These are phyloP conservation scores for Xylaria sp. DNA, from an alignment of 2,329 filamentous ascomycete species.

Conservation along the genomic window DNA sequence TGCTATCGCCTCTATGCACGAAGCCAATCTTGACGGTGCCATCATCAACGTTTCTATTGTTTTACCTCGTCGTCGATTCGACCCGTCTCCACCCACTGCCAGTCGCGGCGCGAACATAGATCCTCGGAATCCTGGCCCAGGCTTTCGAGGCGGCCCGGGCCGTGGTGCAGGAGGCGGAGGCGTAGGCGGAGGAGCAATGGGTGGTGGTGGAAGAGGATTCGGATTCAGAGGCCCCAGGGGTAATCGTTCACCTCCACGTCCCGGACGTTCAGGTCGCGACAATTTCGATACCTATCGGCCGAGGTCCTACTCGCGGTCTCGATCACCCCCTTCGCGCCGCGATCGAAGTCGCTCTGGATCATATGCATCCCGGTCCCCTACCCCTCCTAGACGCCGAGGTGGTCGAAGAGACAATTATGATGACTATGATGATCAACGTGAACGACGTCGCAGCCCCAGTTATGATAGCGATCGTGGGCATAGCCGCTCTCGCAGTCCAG, in stretches of 20 bases:
- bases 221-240: constrained; percentile 41
- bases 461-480: constrained; percentile 51
- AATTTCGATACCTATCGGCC: constrained; percentile 65
- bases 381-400: constrained; percentile 42
- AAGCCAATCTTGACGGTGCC: constrained; percentile 88
- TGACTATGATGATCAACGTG: constrained; percentile 43
- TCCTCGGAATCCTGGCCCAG: constrained; percentile 54
- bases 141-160: constrained; percentile 39
- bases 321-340: constrained; percentile 45
- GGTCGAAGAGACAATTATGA: constrained; percentile 42
- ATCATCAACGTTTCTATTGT: constrained; percentile 88
- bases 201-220: constrained; percentile 41
- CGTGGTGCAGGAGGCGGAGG: constrained; percentile 42
- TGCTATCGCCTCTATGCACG: constrained; percentile 96
- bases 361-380: constrained; percentile 43
- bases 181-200: constrained; percentile 42
- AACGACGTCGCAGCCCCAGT: constrained; percentile 54
- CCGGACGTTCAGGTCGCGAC: constrained; percentile 42
- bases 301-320: constrained; percentile 56
- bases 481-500: constrained; percentile 48
- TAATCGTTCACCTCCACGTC: constrained; percentile 35
- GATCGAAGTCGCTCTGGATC: constrained; percentile 40
- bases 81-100: constrained; percentile 75
- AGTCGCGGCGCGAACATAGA: constrained; percentile 66
- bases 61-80: constrained; percentile 81